Base-by-base conservation (phyloP, 1,139 yeast species). In the Sugiyamaella castrensis region DNA sequence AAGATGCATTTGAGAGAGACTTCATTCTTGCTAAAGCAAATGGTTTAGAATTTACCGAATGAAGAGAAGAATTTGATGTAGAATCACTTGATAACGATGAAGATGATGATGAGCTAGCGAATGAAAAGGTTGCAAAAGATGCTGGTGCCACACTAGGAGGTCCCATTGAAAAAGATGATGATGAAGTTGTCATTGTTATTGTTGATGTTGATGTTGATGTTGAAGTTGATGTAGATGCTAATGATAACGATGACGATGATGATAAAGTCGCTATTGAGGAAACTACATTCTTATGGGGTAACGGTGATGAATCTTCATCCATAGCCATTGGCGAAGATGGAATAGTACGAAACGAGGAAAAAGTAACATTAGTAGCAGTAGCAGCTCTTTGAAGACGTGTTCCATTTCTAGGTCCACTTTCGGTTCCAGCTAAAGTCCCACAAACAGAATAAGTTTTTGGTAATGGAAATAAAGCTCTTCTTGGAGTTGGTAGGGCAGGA, bases 401-500 rank as follows among this genome's bases (percentile, higher is more conserved):
- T n/a, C 39, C 45, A 37, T 31, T 16, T 12, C 12, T 4, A 35
- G 12, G 5, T n/a, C 12, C n/a, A 35, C 12, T n/a, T 12, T 5
- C n/a, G 5, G n/a, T 35, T n/a, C 12, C 34, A 19, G 36, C 19
- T 10, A 31, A 38, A 37, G 36, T 16, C 2, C 35, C 27, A 7
- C 44, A 40, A 34, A 39, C 33, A 36, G 48, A 34, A 32, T 53
- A 39, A 34, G 48, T 27, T 38, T 47, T 43, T 41, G 60, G 56
- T 30, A 59, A 53, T 11, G 59, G 58, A 47, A 66, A 60, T 33
- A 67, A 59, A 3, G 68, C 57, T 33, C 70, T 61, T 43, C 69
- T 53, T 1, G 71, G 71, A 11, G 71, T 67, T 3, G 69, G 69
- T 12, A 59, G 47, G 5, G 58, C 58, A 7, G 69, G 67, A 8